Evolutionary conservation across 192 early-diverging fungal genomes (phyloP).

Genomic region (Pilaira anomala): DNA sequence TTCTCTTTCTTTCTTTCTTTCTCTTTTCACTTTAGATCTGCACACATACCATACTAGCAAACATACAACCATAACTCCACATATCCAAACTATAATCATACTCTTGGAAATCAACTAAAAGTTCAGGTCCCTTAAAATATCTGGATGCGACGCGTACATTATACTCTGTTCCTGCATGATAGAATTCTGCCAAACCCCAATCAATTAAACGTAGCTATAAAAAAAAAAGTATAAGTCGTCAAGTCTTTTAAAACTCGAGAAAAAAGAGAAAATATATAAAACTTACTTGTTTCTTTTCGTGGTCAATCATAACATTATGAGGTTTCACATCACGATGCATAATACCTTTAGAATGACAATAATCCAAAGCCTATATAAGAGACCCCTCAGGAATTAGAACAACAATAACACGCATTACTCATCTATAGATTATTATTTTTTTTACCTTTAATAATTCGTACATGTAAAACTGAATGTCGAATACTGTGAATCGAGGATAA

Average conservation of each 20-base stretch:
- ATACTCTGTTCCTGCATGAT: slow-evolving; percentile 95
- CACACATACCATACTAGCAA: slow-evolving; percentile 95
- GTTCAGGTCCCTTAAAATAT: slow-evolving; percentile 99
- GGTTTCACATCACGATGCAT: slow-evolving; percentile 99
- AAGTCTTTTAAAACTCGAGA: background rate
- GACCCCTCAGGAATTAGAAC: too few species aligned
- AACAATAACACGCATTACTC: background rate
- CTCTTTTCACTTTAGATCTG: too few species aligned
- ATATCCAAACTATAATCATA: slow-evolving; percentile 99
- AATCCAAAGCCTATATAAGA: slow-evolving; percentile 81
- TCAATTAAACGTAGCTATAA: slow-evolving; percentile 89
- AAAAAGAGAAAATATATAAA: background rate
- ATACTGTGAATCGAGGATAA: slow-evolving; percentile 92
- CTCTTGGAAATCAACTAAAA: slow-evolving; percentile 96
- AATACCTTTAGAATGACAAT: slow-evolving; percentile 96
- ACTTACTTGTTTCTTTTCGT: slow-evolving; percentile 77
- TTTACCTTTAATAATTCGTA: slow-evolving; percentile 88
- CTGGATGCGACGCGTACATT: slow-evolving; percentile 98
- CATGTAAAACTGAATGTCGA: slow-evolving; percentile 96
- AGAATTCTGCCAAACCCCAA: slow-evolving; percentile 99
- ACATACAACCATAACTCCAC: slow-evolving; percentile 99
- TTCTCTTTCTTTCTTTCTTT: background rate
- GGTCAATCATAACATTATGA: slow-evolving; percentile 99
- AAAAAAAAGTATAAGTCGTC: background rate
- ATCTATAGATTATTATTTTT: background rate